Evolutionary conservation across 139 green algal species (phyloP).

Genomic region (Coccomyxa sp.): DNA sequence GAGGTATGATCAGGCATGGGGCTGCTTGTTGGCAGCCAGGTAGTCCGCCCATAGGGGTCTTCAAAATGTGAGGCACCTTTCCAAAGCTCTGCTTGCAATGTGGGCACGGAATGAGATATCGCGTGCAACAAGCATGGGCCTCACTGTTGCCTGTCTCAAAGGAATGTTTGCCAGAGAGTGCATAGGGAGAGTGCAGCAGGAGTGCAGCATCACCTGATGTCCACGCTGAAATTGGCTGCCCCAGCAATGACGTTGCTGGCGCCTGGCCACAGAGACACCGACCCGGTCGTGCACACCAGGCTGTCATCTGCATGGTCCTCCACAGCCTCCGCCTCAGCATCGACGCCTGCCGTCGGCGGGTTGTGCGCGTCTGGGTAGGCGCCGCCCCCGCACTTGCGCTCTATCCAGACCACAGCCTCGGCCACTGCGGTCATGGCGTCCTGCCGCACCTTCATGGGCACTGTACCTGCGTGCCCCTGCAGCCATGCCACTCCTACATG

Average conservation of each 20-base stretch:
- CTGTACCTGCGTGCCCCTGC: constrained; percentile 87
- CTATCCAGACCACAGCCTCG: constrained; percentile 58
- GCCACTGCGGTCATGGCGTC: constrained; percentile 75
- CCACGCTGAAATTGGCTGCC: constrained; percentile 54
- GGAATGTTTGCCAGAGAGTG: too few relatives aligned
- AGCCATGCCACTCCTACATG: too few relatives aligned
- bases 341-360: too few relatives aligned
- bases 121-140: too few relatives aligned
- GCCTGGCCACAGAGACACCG: constrained; percentile 67
- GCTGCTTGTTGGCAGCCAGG: too few relatives aligned
- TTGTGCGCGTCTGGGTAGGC: constrained; percentile 23
- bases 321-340: not conserved
- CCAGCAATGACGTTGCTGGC: constrained; percentile 87
- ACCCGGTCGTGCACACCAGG: constrained; percentile 91
- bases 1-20: too few relatives aligned
- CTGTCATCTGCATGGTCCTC: constrained; percentile 3
- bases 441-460: constrained; percentile 77
- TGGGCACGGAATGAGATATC: too few relatives aligned
- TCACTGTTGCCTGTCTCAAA: too few relatives aligned
- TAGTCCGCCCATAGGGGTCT: too few relatives aligned
- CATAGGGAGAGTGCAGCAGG: too few relatives aligned
- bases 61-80: too few relatives aligned
- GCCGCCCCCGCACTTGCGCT: constrained; percentile 54
- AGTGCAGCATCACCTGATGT: constrained; percentile 67
- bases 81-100: too few relatives aligned